Percentiles rank a stretch among this genome's conserved stretches.
Conservation (phyloP, 345 rosid species). For the Populus deltoides region DNA sequence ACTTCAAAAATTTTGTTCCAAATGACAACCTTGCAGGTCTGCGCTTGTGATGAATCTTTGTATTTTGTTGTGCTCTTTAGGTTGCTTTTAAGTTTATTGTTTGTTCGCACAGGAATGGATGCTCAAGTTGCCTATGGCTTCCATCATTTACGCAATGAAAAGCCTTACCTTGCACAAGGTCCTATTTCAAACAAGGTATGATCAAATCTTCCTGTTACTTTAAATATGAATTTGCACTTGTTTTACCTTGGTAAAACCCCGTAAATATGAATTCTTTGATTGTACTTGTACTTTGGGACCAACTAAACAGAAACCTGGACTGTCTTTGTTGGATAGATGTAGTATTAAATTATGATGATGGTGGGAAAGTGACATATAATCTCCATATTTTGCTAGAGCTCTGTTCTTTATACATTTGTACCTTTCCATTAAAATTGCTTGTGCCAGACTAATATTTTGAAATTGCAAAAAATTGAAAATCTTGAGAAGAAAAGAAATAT, state of each 20-base stretch:
- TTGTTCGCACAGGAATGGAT: constrained; percentile 76
- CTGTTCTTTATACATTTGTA: neutral
- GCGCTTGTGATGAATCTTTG: neutral
- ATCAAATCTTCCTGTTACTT: neutral
- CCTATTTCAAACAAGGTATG: constrained; percentile 92
- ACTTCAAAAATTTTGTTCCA: neutral
- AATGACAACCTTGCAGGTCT: neutral
- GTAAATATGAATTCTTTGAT: neutral
- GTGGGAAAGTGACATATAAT: neutral
- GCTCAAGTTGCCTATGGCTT: constrained; percentile 98
- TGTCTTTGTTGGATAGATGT: neutral
- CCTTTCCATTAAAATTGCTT: neutral
- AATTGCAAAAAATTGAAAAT: neutral
- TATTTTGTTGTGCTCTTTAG: constrained; percentile 3
- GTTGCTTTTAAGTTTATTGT: constrained; percentile 12
- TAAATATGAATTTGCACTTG: neutral
- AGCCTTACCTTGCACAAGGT: constrained; percentile 92
- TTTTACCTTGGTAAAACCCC: neutral
- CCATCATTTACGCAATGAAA: constrained; percentile 90
- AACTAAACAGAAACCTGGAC: neutral
- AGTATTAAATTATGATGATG: neutral
- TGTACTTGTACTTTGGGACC: neutral
- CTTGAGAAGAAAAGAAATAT: neutral
- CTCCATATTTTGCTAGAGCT: neutral
- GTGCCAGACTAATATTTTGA: neutral